These are phyloP conservation scores for Agroathelia rolfsii DNA, from an alignment of 1,284 basidiomycete species.

Conservation along the genomic window DNA sequence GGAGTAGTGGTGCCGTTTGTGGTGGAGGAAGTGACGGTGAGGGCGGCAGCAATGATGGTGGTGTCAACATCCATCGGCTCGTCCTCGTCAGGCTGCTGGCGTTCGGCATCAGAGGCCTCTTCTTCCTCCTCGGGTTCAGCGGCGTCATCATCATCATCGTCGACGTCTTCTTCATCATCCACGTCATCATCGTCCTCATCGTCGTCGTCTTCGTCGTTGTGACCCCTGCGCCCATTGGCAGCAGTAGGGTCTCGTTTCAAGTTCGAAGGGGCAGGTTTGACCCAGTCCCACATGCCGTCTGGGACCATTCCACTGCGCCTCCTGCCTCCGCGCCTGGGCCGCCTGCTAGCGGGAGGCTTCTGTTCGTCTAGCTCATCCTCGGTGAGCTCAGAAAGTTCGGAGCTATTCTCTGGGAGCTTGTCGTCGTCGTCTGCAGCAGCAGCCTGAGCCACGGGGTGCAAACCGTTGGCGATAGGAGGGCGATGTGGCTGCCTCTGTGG, in stretches of 20 bases:
- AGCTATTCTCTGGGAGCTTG: conserved; percentile 43
- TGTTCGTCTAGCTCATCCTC: conserved; percentile 59
- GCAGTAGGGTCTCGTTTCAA: no score
- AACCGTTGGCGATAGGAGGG: conserved; percentile 23
- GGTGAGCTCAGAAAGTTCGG: conserved; percentile 72
- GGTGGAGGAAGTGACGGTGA: no score
- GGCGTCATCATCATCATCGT: conserved; percentile 1
- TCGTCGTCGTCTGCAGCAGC: conserved; percentile 4
- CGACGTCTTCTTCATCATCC: neutral
- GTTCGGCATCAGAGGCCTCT: conserved; percentile 2
- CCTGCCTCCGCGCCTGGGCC: conserved; percentile 26
- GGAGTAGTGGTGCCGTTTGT: no score
- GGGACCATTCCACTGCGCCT: conserved; percentile 58
- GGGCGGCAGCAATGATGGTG: no score
- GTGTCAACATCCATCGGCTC: no score
- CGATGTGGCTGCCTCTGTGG: conserved; percentile 17
- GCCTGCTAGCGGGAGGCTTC: conserved; percentile 11
- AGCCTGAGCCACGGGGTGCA: no score
- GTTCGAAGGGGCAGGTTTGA: no score
- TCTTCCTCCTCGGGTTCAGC: conserved; percentile 2
- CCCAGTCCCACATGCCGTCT: conserved; percentile 74
- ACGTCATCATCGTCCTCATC: conserved; percentile 9
- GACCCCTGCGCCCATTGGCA: no score
- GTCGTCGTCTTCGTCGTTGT: conserved; percentile 44
- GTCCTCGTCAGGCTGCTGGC: conserved; percentile 12